Evolutionary conservation across 2,329 filamentous ascomycete genomes (phyloP), one percentile per base, ranked within the genome.

Genomic region (Claviceps maximensis): DNA sequence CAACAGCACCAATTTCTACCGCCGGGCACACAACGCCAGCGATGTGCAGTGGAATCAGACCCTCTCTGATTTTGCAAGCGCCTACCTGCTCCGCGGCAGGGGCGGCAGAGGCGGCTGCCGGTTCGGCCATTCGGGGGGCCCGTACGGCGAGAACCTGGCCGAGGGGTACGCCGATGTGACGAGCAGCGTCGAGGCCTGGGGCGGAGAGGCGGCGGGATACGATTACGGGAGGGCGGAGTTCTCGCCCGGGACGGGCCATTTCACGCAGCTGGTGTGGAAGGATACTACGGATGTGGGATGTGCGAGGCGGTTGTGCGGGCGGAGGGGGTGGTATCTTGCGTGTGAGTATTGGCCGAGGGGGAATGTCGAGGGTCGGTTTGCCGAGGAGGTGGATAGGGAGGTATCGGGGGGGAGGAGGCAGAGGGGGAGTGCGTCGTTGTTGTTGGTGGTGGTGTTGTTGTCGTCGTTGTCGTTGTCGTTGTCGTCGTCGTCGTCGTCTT

Each of bases 311-410:
- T 9, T 41, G 42, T 60, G 58, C 51, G 67, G 65, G 1, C 63
- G 65, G 31, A 67, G 66, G 38, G 81, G 80, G 0, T 86, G 80
- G 79, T 85, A 78, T 64, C 69, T 87, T 0, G 81, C 81, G 25
- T 88, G 84, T 59, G 82, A 87, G 67, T 87, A 87, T 66, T 83
- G 73, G 70, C 83, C 84, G 1, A 64, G 73, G 1, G 84, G 84
- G 0, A 87, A 88, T 60, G 70, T 87, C 0, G 62, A 74, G 1
- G 79, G 76, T 0, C 62, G 71, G 57, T 81, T 77, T 54, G 67
- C 63, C 38, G 67, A 73, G 0, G 58, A 69, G 53, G 67, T 69
- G 13, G 47, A 46, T 7, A 17, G 42, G 38, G 21, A 23, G 12
- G 42, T 36, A 25, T 46, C 47, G 6, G 44, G 31, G 13, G 49